phyloP scores from a whole-genome alignment of 129 eudicot species.

The Saposhnikovia divaricata region DNA sequence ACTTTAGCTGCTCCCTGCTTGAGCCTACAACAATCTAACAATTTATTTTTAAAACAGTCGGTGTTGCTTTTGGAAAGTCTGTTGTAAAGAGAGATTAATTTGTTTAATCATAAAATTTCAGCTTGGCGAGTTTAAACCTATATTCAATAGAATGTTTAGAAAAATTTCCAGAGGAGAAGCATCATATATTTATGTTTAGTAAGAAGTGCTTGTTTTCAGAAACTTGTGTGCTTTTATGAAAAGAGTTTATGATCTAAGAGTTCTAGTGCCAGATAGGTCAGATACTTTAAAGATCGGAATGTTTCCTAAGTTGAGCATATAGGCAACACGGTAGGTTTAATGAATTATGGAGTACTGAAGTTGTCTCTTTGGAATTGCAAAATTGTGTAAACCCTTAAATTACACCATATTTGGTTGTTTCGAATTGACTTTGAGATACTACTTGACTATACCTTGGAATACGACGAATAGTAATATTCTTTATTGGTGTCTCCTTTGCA shows the following conservation, averaged over 20 bases:
- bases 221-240: neutral
- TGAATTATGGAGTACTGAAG: neutral
- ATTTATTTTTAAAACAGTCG: neutral
- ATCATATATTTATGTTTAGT: neutral
- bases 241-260: neutral
- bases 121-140: neutral
- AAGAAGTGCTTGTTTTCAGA: neutral
- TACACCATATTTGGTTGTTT: neutral
- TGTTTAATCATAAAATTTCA: neutral
- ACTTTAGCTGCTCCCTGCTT: neutral
- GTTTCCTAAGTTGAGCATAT: neutral
- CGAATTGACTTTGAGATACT: neutral
- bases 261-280: neutral
- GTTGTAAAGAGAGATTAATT: neutral
- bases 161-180: neutral
- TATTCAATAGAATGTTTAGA: neutral
- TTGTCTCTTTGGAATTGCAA: neutral
- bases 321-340: neutral
- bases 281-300: neutral
- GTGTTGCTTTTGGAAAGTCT: neutral
- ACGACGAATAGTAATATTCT: conserved; percentile 53
- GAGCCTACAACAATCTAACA: neutral
- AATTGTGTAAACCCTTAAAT: neutral
- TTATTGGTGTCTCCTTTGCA: conserved; percentile 71
- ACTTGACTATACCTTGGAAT: conserved; percentile 50